phyloP scores from a whole-genome alignment of 2,329 filamentous ascomycete species.

The Microdochium paspali region DNA sequence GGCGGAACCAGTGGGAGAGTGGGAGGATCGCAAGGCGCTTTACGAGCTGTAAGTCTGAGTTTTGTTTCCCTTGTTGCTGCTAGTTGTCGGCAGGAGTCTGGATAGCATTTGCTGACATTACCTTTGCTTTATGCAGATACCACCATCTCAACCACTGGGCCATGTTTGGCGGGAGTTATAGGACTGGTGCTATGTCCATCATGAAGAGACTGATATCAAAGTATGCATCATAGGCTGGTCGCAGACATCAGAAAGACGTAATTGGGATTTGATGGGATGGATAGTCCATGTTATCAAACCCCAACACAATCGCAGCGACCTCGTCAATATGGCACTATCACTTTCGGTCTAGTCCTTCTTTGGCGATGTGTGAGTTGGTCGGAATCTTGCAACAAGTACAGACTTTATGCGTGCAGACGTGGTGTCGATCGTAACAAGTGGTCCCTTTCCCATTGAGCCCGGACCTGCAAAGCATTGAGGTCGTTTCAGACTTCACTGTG shows the following conservation, averaged over 20 bases:
- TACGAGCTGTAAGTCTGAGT: constrained; percentile 65
- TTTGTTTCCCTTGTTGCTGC: neutral
- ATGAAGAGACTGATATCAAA: constrained; percentile 67
- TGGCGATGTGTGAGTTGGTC: too few species aligned
- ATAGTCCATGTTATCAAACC: too few species aligned
- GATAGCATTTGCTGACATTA: neutral
- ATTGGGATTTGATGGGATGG: too few species aligned
- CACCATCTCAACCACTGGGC: constrained; percentile 86
- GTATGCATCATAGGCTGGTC: constrained; percentile 40
- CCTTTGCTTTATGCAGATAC: constrained; percentile 43
- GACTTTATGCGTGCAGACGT: too few species aligned
- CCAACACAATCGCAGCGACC: too few species aligned
- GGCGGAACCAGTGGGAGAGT: constrained; percentile 72
- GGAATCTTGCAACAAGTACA: too few species aligned
- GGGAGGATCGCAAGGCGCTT: constrained; percentile 69
- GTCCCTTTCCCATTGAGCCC: too few species aligned
- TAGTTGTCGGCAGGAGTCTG: neutral
- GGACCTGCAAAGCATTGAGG: too few species aligned
- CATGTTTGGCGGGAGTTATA: constrained; percentile 75
- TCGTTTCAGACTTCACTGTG: too few species aligned
- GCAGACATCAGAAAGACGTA: neutral
- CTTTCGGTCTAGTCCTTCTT: too few species aligned
- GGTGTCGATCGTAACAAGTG: too few species aligned
- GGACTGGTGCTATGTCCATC: constrained; percentile 64
- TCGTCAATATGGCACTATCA: too few species aligned